Evolutionary conservation across 805 yeast genomes (phyloP).

Genomic region (Metschnikowia proteae): DNA sequence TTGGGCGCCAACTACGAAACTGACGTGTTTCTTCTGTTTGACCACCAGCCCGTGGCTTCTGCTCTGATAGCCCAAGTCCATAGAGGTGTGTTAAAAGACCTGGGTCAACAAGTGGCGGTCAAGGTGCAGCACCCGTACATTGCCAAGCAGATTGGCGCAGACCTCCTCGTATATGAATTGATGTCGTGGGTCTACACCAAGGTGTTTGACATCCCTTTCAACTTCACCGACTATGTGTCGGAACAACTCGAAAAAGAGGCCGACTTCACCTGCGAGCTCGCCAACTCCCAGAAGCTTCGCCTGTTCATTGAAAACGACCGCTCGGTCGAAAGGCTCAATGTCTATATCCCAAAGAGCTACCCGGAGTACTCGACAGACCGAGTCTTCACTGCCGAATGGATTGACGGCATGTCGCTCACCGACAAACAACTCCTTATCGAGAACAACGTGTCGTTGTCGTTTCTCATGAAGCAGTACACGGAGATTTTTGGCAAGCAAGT

Average conservation of each 20-base stretch:
- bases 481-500: conserved; percentile 54
- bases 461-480: conserved; percentile 49
- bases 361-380: conserved; percentile 43
- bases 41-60: conserved; percentile 62
- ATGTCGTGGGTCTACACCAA: conserved; percentile 52
- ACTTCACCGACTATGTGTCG: conserved; percentile 53
- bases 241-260: conserved; percentile 57
- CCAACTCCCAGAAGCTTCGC: conserved; percentile 46
- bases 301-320: conserved; percentile 40
- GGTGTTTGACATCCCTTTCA: conserved; percentile 62
- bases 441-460: conserved; percentile 34
- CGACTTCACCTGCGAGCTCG: conserved; percentile 54
- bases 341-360: conserved; percentile 56
- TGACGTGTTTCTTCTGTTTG: conserved; percentile 41
- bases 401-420: conserved; percentile 63
- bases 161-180: conserved; percentile 53
- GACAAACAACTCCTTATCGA: conserved; percentile 40
- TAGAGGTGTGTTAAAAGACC: conserved; percentile 39
- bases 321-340: conserved; percentile 32
- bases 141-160: conserved; percentile 55
- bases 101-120: conserved; percentile 55
- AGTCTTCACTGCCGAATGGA: conserved; percentile 70
- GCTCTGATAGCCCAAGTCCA: conserved; percentile 77
- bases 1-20: conserved; percentile 42
- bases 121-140: conserved; percentile 67